Base-by-base conservation (phyloP, 208 protist genomes). In the Trypanosoma platydactyli region DNA sequence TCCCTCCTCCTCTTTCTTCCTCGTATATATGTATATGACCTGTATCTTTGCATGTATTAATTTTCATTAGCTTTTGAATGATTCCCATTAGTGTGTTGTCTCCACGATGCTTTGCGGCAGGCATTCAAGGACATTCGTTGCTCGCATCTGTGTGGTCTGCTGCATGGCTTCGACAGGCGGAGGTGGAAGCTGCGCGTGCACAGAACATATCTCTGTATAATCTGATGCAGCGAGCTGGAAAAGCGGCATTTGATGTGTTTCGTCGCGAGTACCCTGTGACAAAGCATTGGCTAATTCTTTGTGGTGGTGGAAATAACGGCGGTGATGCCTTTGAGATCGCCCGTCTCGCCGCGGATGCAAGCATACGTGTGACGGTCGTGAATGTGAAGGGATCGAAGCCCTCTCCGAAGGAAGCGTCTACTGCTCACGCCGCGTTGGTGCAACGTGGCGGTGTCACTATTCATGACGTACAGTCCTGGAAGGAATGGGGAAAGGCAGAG, bases 321-420 rank as follows among this genome's bases (percentile, higher is more conserved):
- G 89, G 89, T 9, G 89, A 95, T 72, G 89, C 84, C 15, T 92
- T 87, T 77, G 84, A 88, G 30, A 79, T 95, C 30, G 89, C 89
- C 0, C 77, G 77, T 0, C 79, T 80, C 54, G 83, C 84, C 42
- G 68, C 71, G 2, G 45, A 48, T n/a, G 68, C 38, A 0, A 76
- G 74, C 20, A 68, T 51, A 45, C 0, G 5, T 5, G 89, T 95
- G 40, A 91, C 79, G 45, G 86, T 95, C 66, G 49, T 84, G 24
- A 72, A 60, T 7, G 82, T 92, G 70, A 79, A 79, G 22, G 69
- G 64, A 46, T 73, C 22, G 25, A 83, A 87, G 24, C 57, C 81
- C 18, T 65, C 83, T 22, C 89, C 89, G 20, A 27, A 68, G 20
- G 86, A 95, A 70, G 86, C 89, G 24, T 62, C 71, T 5, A 59